A percentile compares a stretch with the other conserved stretches of the same genome.
These are phyloP conservation scores for Aspergillus cavernicola DNA, from an alignment of 495 filamentous ascomycete species.

Conservation along the genomic window DNA sequence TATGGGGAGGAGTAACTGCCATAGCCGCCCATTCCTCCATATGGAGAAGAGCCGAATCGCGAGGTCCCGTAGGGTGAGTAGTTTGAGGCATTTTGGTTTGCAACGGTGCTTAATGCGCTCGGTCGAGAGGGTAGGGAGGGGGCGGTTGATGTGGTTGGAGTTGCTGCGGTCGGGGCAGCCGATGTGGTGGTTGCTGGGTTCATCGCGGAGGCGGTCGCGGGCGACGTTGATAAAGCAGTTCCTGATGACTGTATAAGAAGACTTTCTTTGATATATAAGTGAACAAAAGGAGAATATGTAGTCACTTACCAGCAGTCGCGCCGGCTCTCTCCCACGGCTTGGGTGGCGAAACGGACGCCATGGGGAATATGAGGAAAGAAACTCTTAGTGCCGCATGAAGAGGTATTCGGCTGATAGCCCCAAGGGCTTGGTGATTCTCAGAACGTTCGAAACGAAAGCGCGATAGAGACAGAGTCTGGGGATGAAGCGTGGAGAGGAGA, in stretches of 20 bases:
- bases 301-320: constrained; percentile 48
- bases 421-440: constrained; percentile 1
- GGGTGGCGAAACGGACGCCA: constrained; percentile 73
- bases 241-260: too few relatives aligned
- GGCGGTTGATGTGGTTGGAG: constrained; percentile 45
- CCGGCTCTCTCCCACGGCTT: constrained; percentile 93
- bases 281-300: constrained; percentile 18
- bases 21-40: constrained; percentile 48
- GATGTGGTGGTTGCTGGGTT: constrained; percentile 31
- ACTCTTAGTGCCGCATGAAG: constrained; percentile 35
- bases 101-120: constrained; percentile 67
- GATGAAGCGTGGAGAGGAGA: constrained; percentile 16
- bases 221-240: constrained; percentile 28
- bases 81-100: constrained; percentile 77
- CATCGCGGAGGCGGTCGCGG: constrained; percentile 35
- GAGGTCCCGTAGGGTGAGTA: constrained; percentile 73
- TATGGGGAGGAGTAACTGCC: constrained; percentile 60
- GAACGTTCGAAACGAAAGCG: background rate
- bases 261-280: constrained; percentile 14
- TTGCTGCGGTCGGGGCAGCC: constrained; percentile 36
- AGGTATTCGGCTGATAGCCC: constrained; percentile 4
- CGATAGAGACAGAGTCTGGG: constrained; percentile 10
- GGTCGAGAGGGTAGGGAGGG: constrained; percentile 81
- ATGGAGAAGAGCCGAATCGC: constrained; percentile 51
- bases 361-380: constrained; percentile 25